Evolutionary conservation across 2,329 filamentous ascomycete species (phyloP).

Genomic region (Aspergillus cejpii): DNA sequence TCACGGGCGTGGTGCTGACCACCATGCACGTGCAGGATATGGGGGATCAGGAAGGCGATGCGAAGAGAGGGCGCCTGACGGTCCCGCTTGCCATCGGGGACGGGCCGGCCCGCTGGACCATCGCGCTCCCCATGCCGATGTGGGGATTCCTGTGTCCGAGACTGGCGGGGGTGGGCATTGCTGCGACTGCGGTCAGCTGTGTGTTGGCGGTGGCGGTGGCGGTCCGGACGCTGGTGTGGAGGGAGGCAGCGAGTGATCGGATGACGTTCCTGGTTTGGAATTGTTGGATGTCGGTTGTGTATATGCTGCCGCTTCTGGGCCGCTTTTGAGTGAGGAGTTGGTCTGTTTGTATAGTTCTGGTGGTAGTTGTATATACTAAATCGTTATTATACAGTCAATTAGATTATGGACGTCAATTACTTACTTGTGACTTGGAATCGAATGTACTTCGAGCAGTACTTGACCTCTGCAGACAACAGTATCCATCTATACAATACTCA

Average conservation of each 20-base stretch:
- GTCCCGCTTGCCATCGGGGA: slow-evolving; percentile 7
- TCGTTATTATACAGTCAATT: not conserved
- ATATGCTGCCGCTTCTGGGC: slow-evolving; percentile 1
- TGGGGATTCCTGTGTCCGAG: not conserved
- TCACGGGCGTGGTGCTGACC: slow-evolving; percentile 24
- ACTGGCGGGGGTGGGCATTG: not conserved
- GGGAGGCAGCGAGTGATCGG: not conserved
- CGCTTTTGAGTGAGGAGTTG: not conserved
- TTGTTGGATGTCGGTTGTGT: not conserved
- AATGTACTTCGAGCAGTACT: too few relatives aligned
- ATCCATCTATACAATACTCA: too few relatives aligned
- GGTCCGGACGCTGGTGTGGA: not conserved
- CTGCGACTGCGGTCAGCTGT: not conserved
- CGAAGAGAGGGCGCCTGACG: slow-evolving; percentile 12
- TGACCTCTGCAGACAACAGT: too few relatives aligned
- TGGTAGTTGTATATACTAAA: too few relatives aligned
- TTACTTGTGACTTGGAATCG: too few relatives aligned
- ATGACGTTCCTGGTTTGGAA: slow-evolving; percentile 1
- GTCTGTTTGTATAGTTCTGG: too few relatives aligned
- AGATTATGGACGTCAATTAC: too few relatives aligned
- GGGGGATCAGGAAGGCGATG: slow-evolving; percentile 31
- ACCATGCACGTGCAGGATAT: slow-evolving; percentile 38
- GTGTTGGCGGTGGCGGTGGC: not conserved
- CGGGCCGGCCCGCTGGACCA: not conserved
- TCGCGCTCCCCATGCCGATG: not conserved